Evolutionary conservation across 2,329 filamentous ascomycete genomes (phyloP).

Genomic region (Fusarium sp.): DNA sequence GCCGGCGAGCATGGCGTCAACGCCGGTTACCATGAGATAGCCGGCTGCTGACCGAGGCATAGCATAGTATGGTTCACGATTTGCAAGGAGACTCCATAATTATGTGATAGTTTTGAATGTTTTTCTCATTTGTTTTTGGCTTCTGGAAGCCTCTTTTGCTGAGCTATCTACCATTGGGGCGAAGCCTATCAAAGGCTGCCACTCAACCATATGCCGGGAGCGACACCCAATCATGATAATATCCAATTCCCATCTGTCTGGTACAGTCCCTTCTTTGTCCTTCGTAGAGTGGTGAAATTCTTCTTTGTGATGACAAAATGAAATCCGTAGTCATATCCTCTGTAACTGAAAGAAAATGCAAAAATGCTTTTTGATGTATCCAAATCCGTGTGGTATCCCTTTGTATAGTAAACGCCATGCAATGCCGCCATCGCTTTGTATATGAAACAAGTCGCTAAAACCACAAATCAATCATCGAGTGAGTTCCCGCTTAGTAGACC

Average conservation of each 20-base stretch:
- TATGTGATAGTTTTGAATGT: conserved; percentile 32
- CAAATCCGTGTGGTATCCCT: conserved; percentile 48
- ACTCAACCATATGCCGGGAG: conserved; percentile 44
- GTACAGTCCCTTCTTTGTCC: conserved; percentile 33
- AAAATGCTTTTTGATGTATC: conserved; percentile 36
- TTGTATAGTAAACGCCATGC: conserved; percentile 45
- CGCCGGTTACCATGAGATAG: conserved; percentile 23
- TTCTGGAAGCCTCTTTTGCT: conserved; percentile 26
- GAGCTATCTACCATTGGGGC: conserved; percentile 42
- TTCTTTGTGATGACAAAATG: conserved; percentile 35
- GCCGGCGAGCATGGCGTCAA: conserved; percentile 25
- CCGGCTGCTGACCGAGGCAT: conserved; percentile 20
- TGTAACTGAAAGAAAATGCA: conserved; percentile 27
- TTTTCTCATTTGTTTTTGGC: conserved; percentile 34
- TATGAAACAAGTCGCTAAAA: conserved; percentile 44
- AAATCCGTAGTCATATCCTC: conserved; percentile 24
- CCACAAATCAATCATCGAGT: conserved; percentile 36
- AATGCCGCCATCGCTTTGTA: conserved; percentile 47
- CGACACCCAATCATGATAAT: conserved; percentile 32
- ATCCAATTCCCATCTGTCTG: conserved; percentile 32
- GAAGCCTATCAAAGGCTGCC: conserved; percentile 29
- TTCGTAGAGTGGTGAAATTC: conserved; percentile 40
- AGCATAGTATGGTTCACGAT: conserved; percentile 10
- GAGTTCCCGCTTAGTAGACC: conserved; percentile 60
- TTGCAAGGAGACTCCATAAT: conserved; percentile 6